These are phyloP conservation scores for Chlorella variabilis DNA, from an alignment of 163 green algal genomes.

Conservation along the genomic window DNA sequence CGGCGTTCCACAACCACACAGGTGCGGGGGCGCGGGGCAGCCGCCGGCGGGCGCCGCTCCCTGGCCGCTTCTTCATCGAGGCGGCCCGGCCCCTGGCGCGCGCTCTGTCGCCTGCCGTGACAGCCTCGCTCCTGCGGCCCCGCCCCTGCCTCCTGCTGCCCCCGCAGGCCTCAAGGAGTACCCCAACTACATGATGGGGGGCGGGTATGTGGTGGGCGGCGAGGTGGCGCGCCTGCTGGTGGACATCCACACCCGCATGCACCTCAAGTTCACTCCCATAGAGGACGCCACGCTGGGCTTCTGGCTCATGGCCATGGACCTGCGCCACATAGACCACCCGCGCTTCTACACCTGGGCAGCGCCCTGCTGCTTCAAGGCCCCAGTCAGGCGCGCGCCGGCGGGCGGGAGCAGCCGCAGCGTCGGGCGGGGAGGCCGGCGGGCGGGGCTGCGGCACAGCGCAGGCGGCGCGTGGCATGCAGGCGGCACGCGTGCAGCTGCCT, in stretches of 20 bases:
- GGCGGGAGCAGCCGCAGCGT: too few relatives aligned
- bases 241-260: slow-evolving; percentile 52
- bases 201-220: slow-evolving; percentile 61
- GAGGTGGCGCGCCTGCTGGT: slow-evolving; percentile 58
- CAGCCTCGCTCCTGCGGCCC: too few relatives aligned
- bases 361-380: slow-evolving; percentile 68
- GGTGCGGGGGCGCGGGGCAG: slow-evolving; percentile 21
- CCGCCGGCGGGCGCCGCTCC: background rate
- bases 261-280: slow-evolving; percentile 63
- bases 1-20: slow-evolving; percentile 65
- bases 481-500: too few relatives aligned
- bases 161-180: slow-evolving; percentile 53
- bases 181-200: slow-evolving; percentile 68
- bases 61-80: background rate
- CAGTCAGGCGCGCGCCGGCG: slow-evolving; percentile 4
- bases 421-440: background rate
- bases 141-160: too few relatives aligned
- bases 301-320: slow-evolving; percentile 66
- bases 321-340: slow-evolving; percentile 62
- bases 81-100: too few relatives aligned
- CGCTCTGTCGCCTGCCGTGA: too few relatives aligned
- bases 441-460: background rate
- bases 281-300: slow-evolving; percentile 67
- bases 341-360: slow-evolving; percentile 60
- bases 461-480: too few relatives aligned